Base-by-base conservation (phyloP, 2,329 filamentous ascomycete species). In the Claviceps humidiphila region DNA sequence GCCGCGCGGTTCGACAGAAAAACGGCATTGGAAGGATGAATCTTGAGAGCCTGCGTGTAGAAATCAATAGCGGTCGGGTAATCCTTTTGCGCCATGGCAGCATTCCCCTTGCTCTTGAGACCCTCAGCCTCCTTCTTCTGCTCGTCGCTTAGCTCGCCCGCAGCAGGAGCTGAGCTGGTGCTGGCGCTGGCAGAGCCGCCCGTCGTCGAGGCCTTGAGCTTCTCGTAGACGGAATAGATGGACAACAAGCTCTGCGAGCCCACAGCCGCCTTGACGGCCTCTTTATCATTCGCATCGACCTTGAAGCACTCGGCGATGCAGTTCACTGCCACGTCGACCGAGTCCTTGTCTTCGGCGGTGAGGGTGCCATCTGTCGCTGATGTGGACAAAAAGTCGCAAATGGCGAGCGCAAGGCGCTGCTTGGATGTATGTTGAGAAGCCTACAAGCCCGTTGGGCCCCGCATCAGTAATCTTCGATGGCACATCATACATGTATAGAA, bases 1-100 rank as follows among this genome's bases (percentile, higher is more conserved):
- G 93, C 93, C 11, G 93, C 93, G 59, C 93, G 89, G 80, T 98
- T 98, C 57, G 89, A 95, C 42, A 98, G 85, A 77, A 93, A 98
- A 70, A 98, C 93, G 41, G 90, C 87, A 73, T 98, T 97, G 58
- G 80, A 75, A 1, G 93, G 89, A 59, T 87, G 73, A 51, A 96
- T 75, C 52, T 80, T 77, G 26, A 98, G 81, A 4, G 93, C 93
- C 68, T 91, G 78, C 26, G 87, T 88, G 77, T 98, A 98, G 59
- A 87, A 75, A 60, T 88, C 82, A 66, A 97, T 89, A 56, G 93
- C 93, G 43, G 73, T 64, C 46, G 75, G 63, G 74, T 96, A 96
- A 70, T 97, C 89, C 74, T 95, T 96, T 67, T 85, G 81, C 53
- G 88, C 85, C 90, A 98, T 97, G 55, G 91, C 89, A 51, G 88